Base-by-base conservation (phyloP, 495 filamentous ascomycete genomes). In the Penicillium angulare region DNA sequence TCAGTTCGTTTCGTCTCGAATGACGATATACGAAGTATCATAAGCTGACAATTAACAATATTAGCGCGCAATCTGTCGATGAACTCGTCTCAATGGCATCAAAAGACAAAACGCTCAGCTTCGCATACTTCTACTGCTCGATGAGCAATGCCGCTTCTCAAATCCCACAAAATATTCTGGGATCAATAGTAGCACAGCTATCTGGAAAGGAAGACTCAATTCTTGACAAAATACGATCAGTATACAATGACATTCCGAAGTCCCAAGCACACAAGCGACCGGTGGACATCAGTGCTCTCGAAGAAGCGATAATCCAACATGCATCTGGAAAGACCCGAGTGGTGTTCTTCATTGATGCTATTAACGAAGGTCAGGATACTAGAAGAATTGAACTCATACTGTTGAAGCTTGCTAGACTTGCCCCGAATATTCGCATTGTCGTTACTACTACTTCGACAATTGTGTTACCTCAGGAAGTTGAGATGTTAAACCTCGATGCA, bases 91-190 rank as follows among this genome's bases (percentile, higher is more conserved):
- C 24, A 0, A 50, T 52, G 45, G 36, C 56, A 7, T 47, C 52
- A 1, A 34, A 29, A 9, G 34, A 52, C 10, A 20, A 42, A 36
- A 12, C 10, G 7, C 13, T 56, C 9, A 44, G 31, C 18, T 22
- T 59, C 24, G 59, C 56, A 16, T 62, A 62, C 31, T 62, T 62
- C 24, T 62, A 62, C 15, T 59, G 56, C 40, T 48, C 59, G n/a
- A 56, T 62, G 24, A 43, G 52, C 32, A 42, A 59, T 15, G 33
- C 50, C 13, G 59, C 52, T n/a, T 59, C 59, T 45, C 59, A 62
- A 18, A 20, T 22, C 23, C 42, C 47, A 13, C 33, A 33, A n/a
- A 59, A 62, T 33, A 31, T 56, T 3, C 41, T 62, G 6, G 59
- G 59, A 23, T 62, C 59, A n/a, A 12, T 62, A 17, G 56, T 59